These are phyloP conservation scores for Sphaerulina populicola DNA, from an alignment of 2,329 filamentous ascomycete species.

Conservation along the genomic window DNA sequence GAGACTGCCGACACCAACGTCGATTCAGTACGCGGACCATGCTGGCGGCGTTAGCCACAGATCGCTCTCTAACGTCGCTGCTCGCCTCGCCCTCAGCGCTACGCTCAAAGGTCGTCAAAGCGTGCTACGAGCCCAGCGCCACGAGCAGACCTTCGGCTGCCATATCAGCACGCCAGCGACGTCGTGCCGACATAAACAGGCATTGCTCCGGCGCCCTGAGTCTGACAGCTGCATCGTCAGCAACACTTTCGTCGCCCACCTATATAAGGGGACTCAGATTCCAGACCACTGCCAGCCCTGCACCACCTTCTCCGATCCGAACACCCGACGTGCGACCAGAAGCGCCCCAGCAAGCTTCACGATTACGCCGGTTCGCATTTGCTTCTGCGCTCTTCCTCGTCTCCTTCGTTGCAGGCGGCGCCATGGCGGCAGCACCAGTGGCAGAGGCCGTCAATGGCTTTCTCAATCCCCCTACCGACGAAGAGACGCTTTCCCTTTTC, in stretches of 20 bases:
- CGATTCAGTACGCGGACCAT: too few species aligned
- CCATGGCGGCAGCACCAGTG: conserved; percentile 49
- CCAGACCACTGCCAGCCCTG: conserved; percentile 8
- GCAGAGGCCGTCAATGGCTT: conserved; percentile 44
- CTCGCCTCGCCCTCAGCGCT: conserved; percentile 18
- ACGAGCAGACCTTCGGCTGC: conserved; percentile 16
- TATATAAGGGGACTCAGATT: conserved; percentile 11
- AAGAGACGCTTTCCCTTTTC: conserved; percentile 63
- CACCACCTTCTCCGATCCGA: conserved; percentile 1
- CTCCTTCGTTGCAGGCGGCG: conserved; percentile 48
- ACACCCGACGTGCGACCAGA: background rate
- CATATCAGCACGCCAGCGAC: conserved; percentile 13
- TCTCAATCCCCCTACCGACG: conserved; percentile 55
- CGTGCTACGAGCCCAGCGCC: conserved; percentile 13
- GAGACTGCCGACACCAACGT: too few species aligned
- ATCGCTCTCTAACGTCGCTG: conserved; percentile 6
- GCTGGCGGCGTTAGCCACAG: background rate
- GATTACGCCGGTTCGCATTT: conserved; percentile 23
- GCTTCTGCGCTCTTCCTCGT: conserved; percentile 43
- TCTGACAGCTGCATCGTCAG: background rate
- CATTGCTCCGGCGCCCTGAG: background rate
- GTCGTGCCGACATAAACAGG: background rate
- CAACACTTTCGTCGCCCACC: conserved; percentile 10
- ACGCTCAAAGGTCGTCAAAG: conserved; percentile 6
- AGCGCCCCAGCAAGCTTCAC: background rate